Base-by-base conservation (phyloP, 139 green algal genomes). In the Astrephomene gubernaculifera region DNA sequence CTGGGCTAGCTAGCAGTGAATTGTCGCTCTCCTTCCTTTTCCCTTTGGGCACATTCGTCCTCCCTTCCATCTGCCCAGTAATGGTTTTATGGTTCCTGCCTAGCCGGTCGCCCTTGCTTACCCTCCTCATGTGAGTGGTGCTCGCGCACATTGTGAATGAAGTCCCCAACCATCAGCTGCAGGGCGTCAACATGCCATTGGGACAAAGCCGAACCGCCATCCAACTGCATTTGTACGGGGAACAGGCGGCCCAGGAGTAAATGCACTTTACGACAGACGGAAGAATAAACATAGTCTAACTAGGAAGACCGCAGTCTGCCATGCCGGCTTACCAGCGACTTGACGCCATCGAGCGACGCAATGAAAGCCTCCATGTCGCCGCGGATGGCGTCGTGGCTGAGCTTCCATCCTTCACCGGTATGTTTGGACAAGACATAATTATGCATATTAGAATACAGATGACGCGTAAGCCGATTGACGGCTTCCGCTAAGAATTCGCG, bases 371-470 rank as follows among this genome's bases (percentile, higher is more conserved):
- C 41, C 79, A 85, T 85, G 27, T 76, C 64, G 24, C 31, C 67
- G 8, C 79, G 79, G 65, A 85, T 85, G 64, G 79, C 64, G 45
- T 76, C 35, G 68, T 85, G 79, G 19, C 12, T 36, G n/a, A 76
- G 25, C 24, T 76, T 68, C 79, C 79, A 85, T 21, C 79, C 72
- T 81, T 35, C 22, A 39, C 8, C 9, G 63, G n/a, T 39, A 4
- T 0, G 31, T 12, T 22, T 39, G n/a, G 31, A 41, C 6, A 43
- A 12, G 49, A 25, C 49, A 17, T 12, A 25, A 17, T 17, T 17
- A 57, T 57, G 49, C 49, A 17, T 17, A 25, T 57, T 12, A 12
- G 49, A 17, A 57, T 12, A 57, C 12, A 57, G 12, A 17, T 57
- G 17, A 17, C 49, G 49, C 49, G 49, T 57, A 12, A 57, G 17